Base-by-base conservation (phyloP, 345 rosid genomes). In the Aethionema arabicum region DNA sequence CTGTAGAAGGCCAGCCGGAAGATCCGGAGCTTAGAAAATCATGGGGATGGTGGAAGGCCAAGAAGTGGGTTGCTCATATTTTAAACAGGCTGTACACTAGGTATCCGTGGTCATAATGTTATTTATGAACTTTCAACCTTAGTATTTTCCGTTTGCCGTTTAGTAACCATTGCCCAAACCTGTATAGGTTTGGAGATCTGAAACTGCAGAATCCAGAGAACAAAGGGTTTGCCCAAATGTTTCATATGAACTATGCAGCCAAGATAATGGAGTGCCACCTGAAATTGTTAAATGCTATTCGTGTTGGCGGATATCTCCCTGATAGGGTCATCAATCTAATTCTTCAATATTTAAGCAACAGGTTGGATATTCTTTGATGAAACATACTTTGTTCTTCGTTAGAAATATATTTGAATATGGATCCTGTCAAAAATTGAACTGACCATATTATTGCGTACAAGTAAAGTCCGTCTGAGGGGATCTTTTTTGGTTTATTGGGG, bases 1-100 rank as follows among this genome's bases (percentile, higher is more conserved):
- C 95, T 10, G 6, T 56, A 11, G 99, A 95, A 74, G 97, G 96
- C 2, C 93, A 95, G 67, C 98, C 98, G 70, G 59, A 67, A 42
- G 98, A 95, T 72, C 93, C 83, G 4, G 99, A 95, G 61, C 78
- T 81, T 42, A 81, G 98, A 77, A 95, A 90, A 77, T 85, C 95
- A 40, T 95, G 99, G 99, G 96, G 99, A 11, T 95, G 99, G 99
- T 95, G 99, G 99, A 95, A 95, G 73, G 86, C 84, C 80, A 95
- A 95, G 80, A 95, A 95, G 70, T 95, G 99, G 99, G 86, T 95
- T 0, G 90, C 88, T 68, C 98, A 95, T 72, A 95, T 95, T 71
- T 77, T 90, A 68, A 95, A 95, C 77, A 83, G 98, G 83, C 86
- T 95, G 7, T 90, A 84, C 74, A 88, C 98, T 33, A 65, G 99